Percentiles rank a stretch among this genome's conserved stretches.
phyloP scores from a whole-genome alignment of 2,329 filamentous ascomycete genomes.

The Trichoderma atrobrunneum region DNA sequence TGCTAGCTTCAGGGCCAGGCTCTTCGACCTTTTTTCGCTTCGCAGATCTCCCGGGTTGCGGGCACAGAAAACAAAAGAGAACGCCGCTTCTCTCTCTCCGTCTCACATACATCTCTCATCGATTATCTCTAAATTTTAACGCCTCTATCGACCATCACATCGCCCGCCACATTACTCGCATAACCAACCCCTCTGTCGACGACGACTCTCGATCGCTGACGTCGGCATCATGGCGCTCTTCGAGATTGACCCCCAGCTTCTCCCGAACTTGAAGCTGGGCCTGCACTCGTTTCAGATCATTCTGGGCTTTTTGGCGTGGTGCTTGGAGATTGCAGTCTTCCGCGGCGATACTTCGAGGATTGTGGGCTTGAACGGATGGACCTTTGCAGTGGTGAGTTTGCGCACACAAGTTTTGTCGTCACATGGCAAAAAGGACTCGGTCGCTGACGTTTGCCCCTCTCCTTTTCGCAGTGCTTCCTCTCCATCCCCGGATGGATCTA shows the following conservation, averaged over 20 bases:
- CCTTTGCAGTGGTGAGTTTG: constrained; percentile 58
- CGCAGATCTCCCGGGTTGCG: not conserved
- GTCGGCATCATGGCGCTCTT: constrained; percentile 43
- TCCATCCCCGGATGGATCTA: constrained; percentile 63
- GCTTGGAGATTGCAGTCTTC: constrained; percentile 60
- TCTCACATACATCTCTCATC: not conserved
- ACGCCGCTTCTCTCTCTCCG: not conserved
- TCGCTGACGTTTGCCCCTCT: not conserved
- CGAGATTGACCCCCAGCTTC: constrained; percentile 52
- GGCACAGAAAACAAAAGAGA: not conserved
- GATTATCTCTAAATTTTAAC: not conserved
- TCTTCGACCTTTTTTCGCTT: constrained; percentile 8
- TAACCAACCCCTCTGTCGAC: not conserved
- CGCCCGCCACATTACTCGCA: not conserved
- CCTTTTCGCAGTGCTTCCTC: constrained; percentile 57
- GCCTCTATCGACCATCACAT: not conserved
- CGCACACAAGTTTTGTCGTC: not conserved
- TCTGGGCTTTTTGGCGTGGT: constrained; percentile 54
- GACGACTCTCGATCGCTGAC: not conserved
- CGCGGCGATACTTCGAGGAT: constrained; percentile 46
- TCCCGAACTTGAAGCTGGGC: constrained; percentile 56
- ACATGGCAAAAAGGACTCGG: not conserved
- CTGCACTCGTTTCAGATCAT: constrained; percentile 56
- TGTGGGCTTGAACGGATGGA: constrained; percentile 60
- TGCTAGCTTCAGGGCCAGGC: constrained; percentile 14